Percentiles rank a stretch among this genome's conserved stretches.
Conservation (phyloP, 805 yeast species). For the Candida michaelii region DNA sequence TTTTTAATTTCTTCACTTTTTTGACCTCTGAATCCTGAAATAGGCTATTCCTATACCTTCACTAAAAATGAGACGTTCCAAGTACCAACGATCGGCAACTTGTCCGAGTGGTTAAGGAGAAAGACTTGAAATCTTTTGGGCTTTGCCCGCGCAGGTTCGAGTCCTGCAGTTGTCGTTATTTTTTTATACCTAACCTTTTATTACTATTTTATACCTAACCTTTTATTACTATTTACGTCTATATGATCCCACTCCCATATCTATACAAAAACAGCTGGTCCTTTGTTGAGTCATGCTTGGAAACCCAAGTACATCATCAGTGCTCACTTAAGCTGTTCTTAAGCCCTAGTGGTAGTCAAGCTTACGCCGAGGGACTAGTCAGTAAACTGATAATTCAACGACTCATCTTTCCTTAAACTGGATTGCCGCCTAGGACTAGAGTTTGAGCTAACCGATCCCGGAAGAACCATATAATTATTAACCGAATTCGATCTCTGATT, state of each 20-base stretch:
- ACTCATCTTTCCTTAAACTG: conserved; percentile 2
- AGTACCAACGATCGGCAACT: conserved; percentile 44
- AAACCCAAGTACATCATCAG: no score
- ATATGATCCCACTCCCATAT: no score
- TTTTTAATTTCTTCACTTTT: no score
- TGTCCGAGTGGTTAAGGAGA: conserved; percentile 51
- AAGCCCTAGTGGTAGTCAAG: no score
- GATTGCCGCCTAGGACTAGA: conserved; percentile 10
- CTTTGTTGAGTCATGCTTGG: no score
- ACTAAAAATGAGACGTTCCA: no score
- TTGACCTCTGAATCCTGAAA: background rate
- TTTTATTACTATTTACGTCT: no score
- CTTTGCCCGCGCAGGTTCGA: conserved; percentile 53
- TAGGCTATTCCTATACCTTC: background rate
- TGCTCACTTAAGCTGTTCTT: no score
- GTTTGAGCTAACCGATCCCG: background rate
- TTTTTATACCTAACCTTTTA: no score
- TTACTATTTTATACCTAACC: background rate
- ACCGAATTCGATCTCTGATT: conserved; percentile 11
- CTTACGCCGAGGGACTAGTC: no score
- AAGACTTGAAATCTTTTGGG: conserved; percentile 50
- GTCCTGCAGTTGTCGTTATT: conserved; percentile 47
- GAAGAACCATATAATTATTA: conserved; percentile 11
- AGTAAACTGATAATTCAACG: no score
- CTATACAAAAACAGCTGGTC: no score